Conservation (phyloP, 805 yeast species). For the Lachancea fermentati region DNA sequence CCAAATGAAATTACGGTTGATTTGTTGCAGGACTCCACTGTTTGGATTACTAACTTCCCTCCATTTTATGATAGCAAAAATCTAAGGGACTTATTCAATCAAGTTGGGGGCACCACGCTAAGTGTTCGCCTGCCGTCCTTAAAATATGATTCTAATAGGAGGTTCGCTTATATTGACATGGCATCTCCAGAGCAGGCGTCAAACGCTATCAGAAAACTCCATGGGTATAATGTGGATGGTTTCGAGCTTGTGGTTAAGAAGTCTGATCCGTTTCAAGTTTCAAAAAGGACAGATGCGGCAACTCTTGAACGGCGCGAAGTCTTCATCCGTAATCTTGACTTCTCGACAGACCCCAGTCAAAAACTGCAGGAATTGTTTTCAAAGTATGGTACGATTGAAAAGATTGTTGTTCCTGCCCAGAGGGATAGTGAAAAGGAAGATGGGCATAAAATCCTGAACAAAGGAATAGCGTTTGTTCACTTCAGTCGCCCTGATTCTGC, state of each 20-base stretch:
- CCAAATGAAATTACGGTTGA: constrained; percentile 42
- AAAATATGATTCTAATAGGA: constrained; percentile 45
- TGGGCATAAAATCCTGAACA: constrained; percentile 34
- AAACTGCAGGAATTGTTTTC: constrained; percentile 39
- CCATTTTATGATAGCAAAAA: constrained; percentile 41
- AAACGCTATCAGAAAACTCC: constrained; percentile 36
- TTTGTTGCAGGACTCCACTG: constrained; percentile 42
- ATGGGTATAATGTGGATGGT: constrained; percentile 37
- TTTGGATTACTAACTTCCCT: constrained; percentile 76
- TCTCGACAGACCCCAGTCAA: constrained; percentile 36
- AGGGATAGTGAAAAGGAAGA: neutral
- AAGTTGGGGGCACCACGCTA: constrained; percentile 36
- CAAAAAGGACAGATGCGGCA: constrained; percentile 39
- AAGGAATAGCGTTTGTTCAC: constrained; percentile 63
- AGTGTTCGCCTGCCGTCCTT: constrained; percentile 63
- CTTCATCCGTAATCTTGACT: constrained; percentile 48
- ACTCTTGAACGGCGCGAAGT: constrained; percentile 51
- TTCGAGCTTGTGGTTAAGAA: constrained; percentile 49
- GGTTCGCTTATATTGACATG: constrained; percentile 73
- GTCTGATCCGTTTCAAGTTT: constrained; percentile 50
- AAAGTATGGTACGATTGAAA: constrained; percentile 49
- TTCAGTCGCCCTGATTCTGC: constrained; percentile 44
- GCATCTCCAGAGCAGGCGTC: constrained; percentile 38
- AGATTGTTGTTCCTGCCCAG: constrained; percentile 30
- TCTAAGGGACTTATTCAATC: constrained; percentile 37